Conservation (phyloP, 2,329 filamentous ascomycete species). For the Xylariaceae sp. region DNA sequence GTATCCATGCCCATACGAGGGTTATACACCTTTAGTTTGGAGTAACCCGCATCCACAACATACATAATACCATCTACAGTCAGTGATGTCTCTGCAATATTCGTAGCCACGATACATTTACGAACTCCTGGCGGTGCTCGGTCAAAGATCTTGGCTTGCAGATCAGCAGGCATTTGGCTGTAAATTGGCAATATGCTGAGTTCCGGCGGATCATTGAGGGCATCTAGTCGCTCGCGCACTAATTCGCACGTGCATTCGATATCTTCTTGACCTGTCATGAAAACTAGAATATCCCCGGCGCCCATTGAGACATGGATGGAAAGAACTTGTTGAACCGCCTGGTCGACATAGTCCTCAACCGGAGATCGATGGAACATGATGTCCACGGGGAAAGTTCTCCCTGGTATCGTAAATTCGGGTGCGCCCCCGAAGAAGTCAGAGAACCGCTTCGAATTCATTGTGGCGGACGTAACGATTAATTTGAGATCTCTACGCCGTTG, state of each 20-base stretch:
- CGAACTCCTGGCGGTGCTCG: slow-evolving; percentile 82
- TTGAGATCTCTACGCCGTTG: slow-evolving; percentile 87
- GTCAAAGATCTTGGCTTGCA: slow-evolving; percentile 98
- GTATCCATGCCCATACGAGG: slow-evolving; percentile 99
- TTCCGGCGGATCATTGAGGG: slow-evolving; percentile 91
- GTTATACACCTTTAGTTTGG: slow-evolving; percentile 98
- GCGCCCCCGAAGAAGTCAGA: slow-evolving; percentile 94
- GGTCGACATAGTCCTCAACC: slow-evolving; percentile 96
- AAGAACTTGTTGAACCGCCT: slow-evolving; percentile 91
- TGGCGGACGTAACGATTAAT: slow-evolving; percentile 94
- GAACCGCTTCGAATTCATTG: slow-evolving; percentile 96
- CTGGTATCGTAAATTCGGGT: slow-evolving; percentile 93
- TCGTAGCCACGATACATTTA: slow-evolving; percentile 97
- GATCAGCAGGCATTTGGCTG: slow-evolving; percentile 97
- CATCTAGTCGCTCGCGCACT: slow-evolving; percentile 78
- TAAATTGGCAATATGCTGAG: slow-evolving; percentile 95
- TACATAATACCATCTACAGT: slow-evolving; percentile 99
- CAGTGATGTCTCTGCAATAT: slow-evolving; percentile 96
- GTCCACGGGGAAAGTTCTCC: slow-evolving; percentile 94
- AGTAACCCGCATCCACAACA: slow-evolving; percentile 93
- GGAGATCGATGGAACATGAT: slow-evolving; percentile 93
- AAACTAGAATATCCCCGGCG: slow-evolving; percentile 88
- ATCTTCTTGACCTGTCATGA: slow-evolving; percentile 99
- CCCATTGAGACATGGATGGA: slow-evolving; percentile 96
- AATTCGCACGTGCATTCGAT: slow-evolving; percentile 96